Evolutionary conservation across 2,329 filamentous ascomycete genomes (phyloP).

Genomic region (Tolypocladium endophyticum): DNA sequence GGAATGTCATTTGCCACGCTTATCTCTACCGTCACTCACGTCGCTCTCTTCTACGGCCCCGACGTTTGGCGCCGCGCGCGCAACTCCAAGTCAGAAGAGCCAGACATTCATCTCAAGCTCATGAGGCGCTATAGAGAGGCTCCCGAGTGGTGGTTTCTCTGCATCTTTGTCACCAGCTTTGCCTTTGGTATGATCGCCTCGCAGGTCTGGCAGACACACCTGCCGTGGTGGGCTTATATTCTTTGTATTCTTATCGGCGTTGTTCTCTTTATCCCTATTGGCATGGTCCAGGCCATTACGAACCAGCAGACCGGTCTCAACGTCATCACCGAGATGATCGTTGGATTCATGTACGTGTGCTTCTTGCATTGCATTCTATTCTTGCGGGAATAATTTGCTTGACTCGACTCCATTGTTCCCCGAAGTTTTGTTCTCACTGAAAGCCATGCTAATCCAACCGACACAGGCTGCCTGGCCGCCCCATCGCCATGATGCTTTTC

Average conservation of each 20-base stretch:
- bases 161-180: slow-evolving; percentile 33
- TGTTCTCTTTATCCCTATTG: slow-evolving; percentile 28
- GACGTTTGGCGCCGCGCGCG: slow-evolving; percentile 26
- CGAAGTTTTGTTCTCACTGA: neutral
- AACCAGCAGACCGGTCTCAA: slow-evolving; percentile 35
- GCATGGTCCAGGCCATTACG: slow-evolving; percentile 32
- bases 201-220: slow-evolving; percentile 23
- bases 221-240: slow-evolving; percentile 30
- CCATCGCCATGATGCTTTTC: slow-evolving; percentile 37
- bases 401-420: neutral
- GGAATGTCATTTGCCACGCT: slow-evolving; percentile 46
- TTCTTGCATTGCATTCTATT: neutral
- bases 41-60: slow-evolving; percentile 37
- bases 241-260: slow-evolving; percentile 25
- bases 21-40: slow-evolving; percentile 39
- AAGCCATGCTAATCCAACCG: neutral
- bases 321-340: slow-evolving; percentile 34
- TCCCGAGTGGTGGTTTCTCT: slow-evolving; percentile 45
- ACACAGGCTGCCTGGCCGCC: slow-evolving; percentile 24
- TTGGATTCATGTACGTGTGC: slow-evolving; percentile 27
- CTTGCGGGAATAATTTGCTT: neutral
- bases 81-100: slow-evolving; percentile 13
- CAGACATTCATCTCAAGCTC: slow-evolving; percentile 39
- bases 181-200: slow-evolving; percentile 27
- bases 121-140: slow-evolving; percentile 44